Conservation (phyloP, 179 eudicot genomes). For the Pouteria campechiana region DNA sequence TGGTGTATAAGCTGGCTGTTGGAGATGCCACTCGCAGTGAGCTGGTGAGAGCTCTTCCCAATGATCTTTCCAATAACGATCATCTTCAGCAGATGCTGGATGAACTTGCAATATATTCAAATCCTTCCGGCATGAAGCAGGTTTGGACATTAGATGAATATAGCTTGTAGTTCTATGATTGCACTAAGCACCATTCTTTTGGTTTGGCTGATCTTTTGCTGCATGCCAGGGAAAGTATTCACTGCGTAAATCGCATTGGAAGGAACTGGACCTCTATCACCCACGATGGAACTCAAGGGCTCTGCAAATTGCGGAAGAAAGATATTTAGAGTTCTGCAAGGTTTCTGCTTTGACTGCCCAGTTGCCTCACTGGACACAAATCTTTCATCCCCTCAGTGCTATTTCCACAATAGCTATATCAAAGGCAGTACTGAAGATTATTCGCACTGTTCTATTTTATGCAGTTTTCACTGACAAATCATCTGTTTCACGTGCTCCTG, state of each 20-base stretch:
- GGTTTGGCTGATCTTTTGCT: not conserved
- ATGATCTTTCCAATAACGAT: conserved; percentile 57
- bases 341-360: conserved; percentile 71
- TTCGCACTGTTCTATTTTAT: conserved; percentile 68
- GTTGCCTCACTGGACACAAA: conserved; percentile 80
- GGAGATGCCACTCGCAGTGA: conserved; percentile 94
- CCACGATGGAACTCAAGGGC: conserved; percentile 91
- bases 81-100: conserved; percentile 68
- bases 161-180: not conserved
- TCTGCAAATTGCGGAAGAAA: conserved; percentile 86
- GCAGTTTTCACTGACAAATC: conserved; percentile 46
- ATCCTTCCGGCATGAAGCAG: conserved; percentile 94
- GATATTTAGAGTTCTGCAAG: conserved; percentile 70
- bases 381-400: conserved; percentile 65
- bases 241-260: conserved; percentile 65
- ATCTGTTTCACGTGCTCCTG: conserved; percentile 73
- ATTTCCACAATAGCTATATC: conserved; percentile 78
- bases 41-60: conserved; percentile 78
- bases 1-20: conserved; percentile 73
- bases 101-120: conserved; percentile 62
- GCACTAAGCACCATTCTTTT: conserved; percentile 1
- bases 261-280: conserved; percentile 89
- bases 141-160: conserved; percentile 20
- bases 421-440: conserved; percentile 48
- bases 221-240: conserved; percentile 76